A percentile compares a stretch with the other conserved stretches of the same genome.
These are phyloP conservation scores for Acidiella bohemica DNA, from an alignment of 495 filamentous ascomycete genomes.

Conservation along the genomic window DNA sequence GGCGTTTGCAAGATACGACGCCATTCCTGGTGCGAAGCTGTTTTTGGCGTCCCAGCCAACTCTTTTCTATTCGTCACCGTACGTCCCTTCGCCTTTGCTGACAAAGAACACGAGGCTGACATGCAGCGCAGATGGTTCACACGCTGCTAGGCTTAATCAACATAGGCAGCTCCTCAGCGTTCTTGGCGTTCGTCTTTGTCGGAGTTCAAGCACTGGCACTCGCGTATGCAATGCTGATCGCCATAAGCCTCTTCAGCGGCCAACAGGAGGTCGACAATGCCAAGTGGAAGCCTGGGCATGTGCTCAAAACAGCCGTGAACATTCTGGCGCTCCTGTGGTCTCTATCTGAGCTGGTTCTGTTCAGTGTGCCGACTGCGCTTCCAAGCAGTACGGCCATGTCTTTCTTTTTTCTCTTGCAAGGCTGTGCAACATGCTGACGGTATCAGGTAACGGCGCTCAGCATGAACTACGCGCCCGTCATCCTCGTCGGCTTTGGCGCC, in stretches of 20 bases:
- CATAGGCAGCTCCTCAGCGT: slow-evolving; percentile 8
- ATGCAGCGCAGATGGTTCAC: too few relatives aligned
- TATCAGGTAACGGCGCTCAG: slow-evolving; percentile 2
- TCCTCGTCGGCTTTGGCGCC: slow-evolving; percentile 6
- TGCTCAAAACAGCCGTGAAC: slow-evolving; percentile 5
- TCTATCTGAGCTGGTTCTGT: slow-evolving; percentile 11
- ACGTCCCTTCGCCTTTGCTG: too few relatives aligned
- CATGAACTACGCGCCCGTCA: slow-evolving; percentile 11
- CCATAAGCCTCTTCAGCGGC: slow-evolving; percentile 10
- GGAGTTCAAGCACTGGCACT: slow-evolving; percentile 12
- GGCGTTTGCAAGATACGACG: slow-evolving; percentile 37
- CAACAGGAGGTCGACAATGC: slow-evolving; percentile 6
- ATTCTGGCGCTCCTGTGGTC: slow-evolving; percentile 9
- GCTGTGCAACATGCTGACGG: not conserved
- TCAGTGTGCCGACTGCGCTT: slow-evolving; percentile 11
- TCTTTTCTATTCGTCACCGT: slow-evolving; percentile 4
- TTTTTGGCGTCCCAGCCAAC: slow-evolving; percentile 5
- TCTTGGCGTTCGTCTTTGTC: slow-evolving; percentile 8
- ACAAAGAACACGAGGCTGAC: too few relatives aligned
- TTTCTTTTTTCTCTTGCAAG: not conserved
- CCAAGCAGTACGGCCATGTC: slow-evolving; percentile 5
- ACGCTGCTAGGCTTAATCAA: slow-evolving; percentile 12
- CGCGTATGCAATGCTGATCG: slow-evolving; percentile 8
- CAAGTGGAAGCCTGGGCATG: slow-evolving; percentile 8
- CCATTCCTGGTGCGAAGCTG: slow-evolving; percentile 11